phyloP scores from a whole-genome alignment of 108 stramenopile genomes.

The Hondaea fermentalgiana region DNA sequence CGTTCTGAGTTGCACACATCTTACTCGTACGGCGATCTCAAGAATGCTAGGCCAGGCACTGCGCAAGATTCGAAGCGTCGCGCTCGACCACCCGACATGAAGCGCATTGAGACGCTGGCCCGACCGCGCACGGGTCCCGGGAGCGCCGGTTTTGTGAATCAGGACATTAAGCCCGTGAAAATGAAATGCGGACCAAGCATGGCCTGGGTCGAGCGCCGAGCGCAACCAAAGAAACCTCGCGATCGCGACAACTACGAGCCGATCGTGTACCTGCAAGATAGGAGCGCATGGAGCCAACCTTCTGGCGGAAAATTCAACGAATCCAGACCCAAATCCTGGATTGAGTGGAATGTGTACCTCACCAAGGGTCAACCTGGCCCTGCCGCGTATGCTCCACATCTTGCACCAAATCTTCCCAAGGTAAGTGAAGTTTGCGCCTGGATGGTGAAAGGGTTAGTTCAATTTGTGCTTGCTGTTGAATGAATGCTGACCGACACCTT shows the following conservation, averaged over 20 bases:
- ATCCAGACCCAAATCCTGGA: neutral
- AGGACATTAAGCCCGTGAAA: neutral
- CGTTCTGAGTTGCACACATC: no score
- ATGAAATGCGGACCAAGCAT: neutral
- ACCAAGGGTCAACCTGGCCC: neutral
- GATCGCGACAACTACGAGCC: neutral
- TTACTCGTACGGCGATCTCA: no score
- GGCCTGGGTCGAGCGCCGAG: neutral
- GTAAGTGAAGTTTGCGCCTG: neutral
- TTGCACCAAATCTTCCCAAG: neutral
- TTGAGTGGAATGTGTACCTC: neutral
- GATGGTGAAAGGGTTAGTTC: no score
- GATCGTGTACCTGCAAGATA: neutral
- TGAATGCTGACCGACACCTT: no score
- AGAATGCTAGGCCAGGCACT: no score
- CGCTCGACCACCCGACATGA: neutral
- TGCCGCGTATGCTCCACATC: neutral
- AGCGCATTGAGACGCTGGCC: neutral
- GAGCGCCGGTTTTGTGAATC: neutral
- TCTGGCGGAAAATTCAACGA: neutral
- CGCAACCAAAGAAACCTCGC: neutral
- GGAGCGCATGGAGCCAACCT: neutral
- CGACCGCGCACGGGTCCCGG: neutral
- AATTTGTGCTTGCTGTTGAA: no score
- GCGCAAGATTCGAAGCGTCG: no score